Base-by-base conservation (phyloP, 192 early-diverging fungal genomes). In the Chytriomyces sp. region DNA sequence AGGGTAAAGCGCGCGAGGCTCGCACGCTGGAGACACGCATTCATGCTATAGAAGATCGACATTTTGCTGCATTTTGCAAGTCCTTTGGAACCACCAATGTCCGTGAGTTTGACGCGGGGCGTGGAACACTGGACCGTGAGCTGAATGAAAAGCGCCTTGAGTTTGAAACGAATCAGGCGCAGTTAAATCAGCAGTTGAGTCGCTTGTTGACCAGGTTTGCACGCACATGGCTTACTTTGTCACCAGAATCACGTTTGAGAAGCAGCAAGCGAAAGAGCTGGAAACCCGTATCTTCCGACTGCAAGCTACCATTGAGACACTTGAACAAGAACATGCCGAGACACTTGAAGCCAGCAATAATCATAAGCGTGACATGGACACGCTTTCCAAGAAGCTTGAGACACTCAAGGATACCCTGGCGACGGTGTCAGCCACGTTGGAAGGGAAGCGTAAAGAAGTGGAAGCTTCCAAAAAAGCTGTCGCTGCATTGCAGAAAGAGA, bases 51-150 rank as follows among this genome's bases (percentile, higher is more conserved):
- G 83, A 85, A 40, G 88, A 91, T 62, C 73, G 80, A 17, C 79
- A 93, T 5, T 99, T 99, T 84, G 83, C 81, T 0, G 81, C 80
- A 1, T 96, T 99, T 59, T 98, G 98, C 77, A 52, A 56, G 34
- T 65, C 74, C 8, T 88, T 94, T n/a, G 81, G 85, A 3, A 89
- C 98, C 1, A 49, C 78, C 7, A 91, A 88, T 65, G 89, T 98
- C 65, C 90, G 93, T 4, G 95, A 93, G 64, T 98, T 95, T 74
- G 95, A 99, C 74, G 85, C 86, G 22, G 79, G 85, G 30, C 89
- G 91, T 49, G 80, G 93, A 17, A 84, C 84, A 14, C 73, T 90
- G 3, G 80, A 92, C 2, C 88, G 91, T 64, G 91, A 95, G 68
- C 75, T 82, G 0, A 84, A 85, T 12, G 91, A 99, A 77, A 87